phyloP scores from a whole-genome alignment of 805 yeast species.

The Metschnikowia lochheadii region DNA sequence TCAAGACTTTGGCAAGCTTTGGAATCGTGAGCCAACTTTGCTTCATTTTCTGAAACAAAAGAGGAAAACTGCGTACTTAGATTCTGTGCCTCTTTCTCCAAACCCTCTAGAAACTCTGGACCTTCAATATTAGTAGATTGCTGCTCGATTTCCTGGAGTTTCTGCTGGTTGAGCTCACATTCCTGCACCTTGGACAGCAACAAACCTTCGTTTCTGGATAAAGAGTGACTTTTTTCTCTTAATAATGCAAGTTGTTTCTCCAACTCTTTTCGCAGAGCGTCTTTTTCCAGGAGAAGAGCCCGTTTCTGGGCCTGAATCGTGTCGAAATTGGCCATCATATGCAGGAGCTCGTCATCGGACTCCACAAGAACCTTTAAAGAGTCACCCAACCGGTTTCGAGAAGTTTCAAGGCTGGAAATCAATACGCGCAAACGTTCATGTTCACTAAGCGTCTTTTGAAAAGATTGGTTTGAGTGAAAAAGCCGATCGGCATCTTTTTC shows the following conservation, averaged over 20 bases:
- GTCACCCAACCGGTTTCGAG: constrained; percentile 46
- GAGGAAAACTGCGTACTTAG: neutral
- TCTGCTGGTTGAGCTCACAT: constrained; percentile 21
- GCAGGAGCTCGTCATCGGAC: constrained; percentile 27
- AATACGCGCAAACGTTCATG: constrained; percentile 47
- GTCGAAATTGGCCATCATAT: constrained; percentile 29
- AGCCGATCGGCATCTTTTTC: constrained; percentile 59
- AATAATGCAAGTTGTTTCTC: constrained; percentile 18
- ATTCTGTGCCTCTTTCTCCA: neutral
- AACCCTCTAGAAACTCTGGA: neutral
- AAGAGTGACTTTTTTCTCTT: constrained; percentile 24
- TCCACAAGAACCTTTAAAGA: constrained; percentile 47
- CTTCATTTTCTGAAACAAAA: neutral
- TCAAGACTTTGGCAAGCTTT: neutral
- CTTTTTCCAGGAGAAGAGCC: constrained; percentile 11
- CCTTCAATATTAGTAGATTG: neutral
- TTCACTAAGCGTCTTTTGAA: constrained; percentile 65
- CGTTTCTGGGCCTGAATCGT: constrained; percentile 18
- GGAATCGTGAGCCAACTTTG: neutral
- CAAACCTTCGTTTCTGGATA: constrained; percentile 47
- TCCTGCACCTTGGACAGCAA: constrained; percentile 41
- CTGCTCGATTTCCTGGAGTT: constrained; percentile 5
- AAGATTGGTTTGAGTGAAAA: constrained; percentile 76
- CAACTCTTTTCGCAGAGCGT: constrained; percentile 4
- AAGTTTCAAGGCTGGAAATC: constrained; percentile 28